Percentiles rank a stretch among this genome's conserved stretches.
Evolutionary conservation across 164 flowering plant genomes (phyloP).

Genomic region (Liquidambar formosana): DNA sequence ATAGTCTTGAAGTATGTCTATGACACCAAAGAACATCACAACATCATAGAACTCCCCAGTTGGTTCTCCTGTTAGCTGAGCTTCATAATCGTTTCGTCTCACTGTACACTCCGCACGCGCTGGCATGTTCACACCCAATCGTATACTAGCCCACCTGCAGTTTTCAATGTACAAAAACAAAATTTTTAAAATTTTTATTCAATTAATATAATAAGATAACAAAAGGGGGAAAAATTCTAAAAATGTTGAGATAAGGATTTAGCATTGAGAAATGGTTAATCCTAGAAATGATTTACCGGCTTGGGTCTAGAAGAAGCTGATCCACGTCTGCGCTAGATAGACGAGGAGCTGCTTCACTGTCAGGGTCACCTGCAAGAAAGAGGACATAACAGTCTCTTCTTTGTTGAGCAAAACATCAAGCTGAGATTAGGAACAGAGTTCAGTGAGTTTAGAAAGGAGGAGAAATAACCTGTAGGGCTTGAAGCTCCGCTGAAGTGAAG

Average conservation of each 20-base stretch:
- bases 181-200: too few relatives aligned
- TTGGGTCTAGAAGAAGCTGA: slow-evolving; percentile 40
- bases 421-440: background rate
- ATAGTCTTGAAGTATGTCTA: slow-evolving; percentile 88
- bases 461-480: slow-evolving; percentile 34
- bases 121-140: slow-evolving; percentile 73
- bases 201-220: too few relatives aligned
- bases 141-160: slow-evolving; percentile 67
- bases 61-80: slow-evolving; percentile 66
- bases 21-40: slow-evolving; percentile 72
- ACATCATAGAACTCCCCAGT: slow-evolving; percentile 74
- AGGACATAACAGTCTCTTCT: background rate
- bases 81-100: slow-evolving; percentile 46
- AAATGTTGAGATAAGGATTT: too few relatives aligned
- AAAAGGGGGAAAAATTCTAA: too few relatives aligned
- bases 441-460: background rate
- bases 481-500: slow-evolving; percentile 56
- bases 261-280: too few relatives aligned
- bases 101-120: slow-evolving; percentile 62
- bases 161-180: background rate
- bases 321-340: slow-evolving; percentile 38
- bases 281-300: slow-evolving; percentile 16
- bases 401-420: background rate
- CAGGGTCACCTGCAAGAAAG: slow-evolving; percentile 22
- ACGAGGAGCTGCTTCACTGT: slow-evolving; percentile 23